A percentile compares a stretch with the other conserved stretches of the same genome.
Evolutionary conservation across 306 rosid species (phyloP).

Genomic region (Amphicarpaea edgeworthii): DNA sequence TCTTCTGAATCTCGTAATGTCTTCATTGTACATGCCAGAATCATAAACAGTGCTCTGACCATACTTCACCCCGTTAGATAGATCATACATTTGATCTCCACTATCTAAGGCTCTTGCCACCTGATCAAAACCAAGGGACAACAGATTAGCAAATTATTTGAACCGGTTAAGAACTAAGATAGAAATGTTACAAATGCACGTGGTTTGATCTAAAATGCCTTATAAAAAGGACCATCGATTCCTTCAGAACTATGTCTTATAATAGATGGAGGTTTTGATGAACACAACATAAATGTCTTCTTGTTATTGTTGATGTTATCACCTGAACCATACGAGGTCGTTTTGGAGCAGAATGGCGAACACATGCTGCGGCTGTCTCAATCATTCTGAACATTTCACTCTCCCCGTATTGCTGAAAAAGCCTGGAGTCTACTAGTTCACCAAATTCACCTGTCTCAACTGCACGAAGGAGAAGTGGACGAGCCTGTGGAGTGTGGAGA

Average conservation of each 20-base stretch:
- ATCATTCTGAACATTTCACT: slow-evolving; percentile 83
- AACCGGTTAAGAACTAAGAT: not conserved
- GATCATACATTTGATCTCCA: slow-evolving; percentile 68
- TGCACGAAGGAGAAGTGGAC: slow-evolving; percentile 75
- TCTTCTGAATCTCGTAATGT: slow-evolving; percentile 65
- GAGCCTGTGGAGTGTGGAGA: slow-evolving; percentile 69
- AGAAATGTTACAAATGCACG: not conserved
- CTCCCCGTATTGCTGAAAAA: slow-evolving; percentile 64
- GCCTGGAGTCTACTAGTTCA: slow-evolving; percentile 74
- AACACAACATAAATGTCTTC: not conserved
- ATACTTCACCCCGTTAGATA: slow-evolving; percentile 85
- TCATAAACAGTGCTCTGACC: slow-evolving; percentile 86
- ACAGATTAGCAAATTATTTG: slow-evolving; percentile 9
- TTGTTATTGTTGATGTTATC: slow-evolving; percentile 31
- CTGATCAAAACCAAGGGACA: slow-evolving; percentile 53
- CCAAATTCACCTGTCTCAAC: slow-evolving; percentile 69
- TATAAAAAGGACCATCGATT: too few relatives aligned
- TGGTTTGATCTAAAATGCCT: too few relatives aligned
- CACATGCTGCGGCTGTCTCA: slow-evolving; percentile 95
- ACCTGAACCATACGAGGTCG: slow-evolving; percentile 98
- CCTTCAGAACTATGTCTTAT: too few relatives aligned
- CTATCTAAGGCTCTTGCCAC: slow-evolving; percentile 82
- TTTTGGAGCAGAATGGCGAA: slow-evolving; percentile 88
- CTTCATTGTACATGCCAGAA: slow-evolving; percentile 73
- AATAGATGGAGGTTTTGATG: slow-evolving; percentile 2